Evolutionary conservation across 352 stramenopile species (phyloP).

Genomic region (Pythium phragmitis): DNA sequence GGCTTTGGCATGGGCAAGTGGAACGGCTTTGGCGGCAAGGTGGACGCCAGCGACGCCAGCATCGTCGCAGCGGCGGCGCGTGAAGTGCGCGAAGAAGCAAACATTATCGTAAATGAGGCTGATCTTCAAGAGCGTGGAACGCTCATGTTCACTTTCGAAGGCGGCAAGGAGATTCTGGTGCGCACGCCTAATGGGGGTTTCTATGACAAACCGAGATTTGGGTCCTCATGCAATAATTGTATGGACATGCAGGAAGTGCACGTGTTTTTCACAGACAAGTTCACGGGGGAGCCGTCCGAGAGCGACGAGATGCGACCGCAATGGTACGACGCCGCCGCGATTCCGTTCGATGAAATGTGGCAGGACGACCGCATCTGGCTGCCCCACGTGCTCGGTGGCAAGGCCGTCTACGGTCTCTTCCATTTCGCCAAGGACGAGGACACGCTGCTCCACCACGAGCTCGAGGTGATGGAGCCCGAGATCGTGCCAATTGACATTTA

Average conservation of each 20-base stretch:
- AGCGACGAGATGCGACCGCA: constrained; percentile 72
- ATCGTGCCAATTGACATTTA: neutral
- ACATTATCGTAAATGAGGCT: constrained; percentile 29
- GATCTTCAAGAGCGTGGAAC: constrained; percentile 31
- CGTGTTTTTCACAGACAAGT: constrained; percentile 50
- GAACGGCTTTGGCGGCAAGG: constrained; percentile 82
- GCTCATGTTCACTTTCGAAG: constrained; percentile 48
- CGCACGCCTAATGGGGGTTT: neutral
- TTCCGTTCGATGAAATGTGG: constrained; percentile 73
- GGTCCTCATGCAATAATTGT: too few species aligned
- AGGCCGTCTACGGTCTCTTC: constrained; percentile 48
- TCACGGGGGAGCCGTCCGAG: constrained; percentile 46
- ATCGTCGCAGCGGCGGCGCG: constrained; percentile 35
- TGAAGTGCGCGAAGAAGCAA: constrained; percentile 45
- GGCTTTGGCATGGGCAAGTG: constrained; percentile 73
- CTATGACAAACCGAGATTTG: too few species aligned
- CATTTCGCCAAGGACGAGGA: constrained; percentile 50
- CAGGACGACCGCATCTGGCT: constrained; percentile 68
- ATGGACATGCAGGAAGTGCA: constrained; percentile 30
- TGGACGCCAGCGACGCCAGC: constrained; percentile 50
- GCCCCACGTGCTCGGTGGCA: constrained; percentile 48
- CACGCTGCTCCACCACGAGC: constrained; percentile 24
- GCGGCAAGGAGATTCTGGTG: constrained; percentile 32
- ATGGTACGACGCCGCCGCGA: constrained; percentile 51
- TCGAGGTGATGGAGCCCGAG: constrained; percentile 26